Evolutionary conservation across 139 green algal genomes (phyloP).

Genomic region (Micractinium conductrix): DNA sequence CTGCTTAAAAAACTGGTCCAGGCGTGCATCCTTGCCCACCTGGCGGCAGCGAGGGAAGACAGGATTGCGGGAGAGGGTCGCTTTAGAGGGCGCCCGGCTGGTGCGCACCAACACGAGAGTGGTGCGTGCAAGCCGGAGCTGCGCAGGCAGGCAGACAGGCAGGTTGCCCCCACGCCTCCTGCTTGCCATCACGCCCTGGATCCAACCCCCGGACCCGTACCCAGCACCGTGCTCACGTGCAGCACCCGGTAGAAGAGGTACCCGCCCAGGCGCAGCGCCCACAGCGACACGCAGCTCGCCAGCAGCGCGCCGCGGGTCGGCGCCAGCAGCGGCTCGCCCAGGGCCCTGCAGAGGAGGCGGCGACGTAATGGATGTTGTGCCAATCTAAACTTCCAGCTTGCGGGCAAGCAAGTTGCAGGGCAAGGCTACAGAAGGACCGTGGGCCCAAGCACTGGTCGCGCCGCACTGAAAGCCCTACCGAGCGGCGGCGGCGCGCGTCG

Average conservation of each 20-base stretch:
- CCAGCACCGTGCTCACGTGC: not conserved
- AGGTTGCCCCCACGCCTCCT: too few species aligned
- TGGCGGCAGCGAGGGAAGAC: not conserved
- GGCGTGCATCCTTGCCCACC: conserved; percentile 45
- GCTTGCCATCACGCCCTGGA: not conserved
- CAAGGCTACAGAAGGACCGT: not conserved
- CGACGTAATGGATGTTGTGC: not conserved
- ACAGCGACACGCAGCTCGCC: conserved; percentile 44
- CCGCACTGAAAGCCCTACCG: not conserved
- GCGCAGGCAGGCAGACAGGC: too few species aligned
- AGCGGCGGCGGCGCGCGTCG: conserved; percentile 25
- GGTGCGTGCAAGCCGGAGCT: too few species aligned
- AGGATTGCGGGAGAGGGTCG: not conserved
- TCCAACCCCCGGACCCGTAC: too few species aligned
- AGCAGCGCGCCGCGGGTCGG: conserved; percentile 43
- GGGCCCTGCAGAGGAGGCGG: not conserved
- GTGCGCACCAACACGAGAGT: too few species aligned
- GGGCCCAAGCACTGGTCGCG: not conserved
- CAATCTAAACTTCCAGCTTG: too few species aligned
- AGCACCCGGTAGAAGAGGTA: conserved; percentile 57
- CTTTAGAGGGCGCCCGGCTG: too few species aligned
- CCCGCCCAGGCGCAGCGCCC: conserved; percentile 49
- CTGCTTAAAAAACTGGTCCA: conserved; percentile 51
- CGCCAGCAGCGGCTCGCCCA: conserved; percentile 9
- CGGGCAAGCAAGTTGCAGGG: not conserved